A percentile compares a stretch with the other conserved stretches of the same genome.
phyloP scores from a whole-genome alignment of 73 alveolate genomes.

The Paramecium octaurelia region DNA sequence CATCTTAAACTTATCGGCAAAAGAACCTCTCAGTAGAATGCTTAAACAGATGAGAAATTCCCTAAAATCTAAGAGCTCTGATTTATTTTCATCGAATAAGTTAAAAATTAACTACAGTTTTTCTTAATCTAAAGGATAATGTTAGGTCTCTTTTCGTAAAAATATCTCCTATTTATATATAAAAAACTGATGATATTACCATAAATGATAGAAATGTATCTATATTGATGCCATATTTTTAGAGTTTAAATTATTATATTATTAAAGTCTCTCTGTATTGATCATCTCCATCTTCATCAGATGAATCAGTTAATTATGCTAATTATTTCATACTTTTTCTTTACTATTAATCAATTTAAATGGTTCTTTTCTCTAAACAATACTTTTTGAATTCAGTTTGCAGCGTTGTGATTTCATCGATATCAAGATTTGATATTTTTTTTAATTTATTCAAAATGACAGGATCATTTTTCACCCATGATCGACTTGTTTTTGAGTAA shows the following conservation, averaged over 20 bases:
- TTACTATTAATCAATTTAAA: neutral
- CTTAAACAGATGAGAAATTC: slow-evolving; percentile 16
- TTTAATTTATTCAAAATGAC: neutral
- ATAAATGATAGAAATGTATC: neutral
- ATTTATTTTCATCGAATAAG: slow-evolving; percentile 14
- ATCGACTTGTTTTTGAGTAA: neutral
- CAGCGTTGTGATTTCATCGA: neutral
- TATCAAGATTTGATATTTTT: neutral
- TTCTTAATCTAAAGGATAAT: neutral
- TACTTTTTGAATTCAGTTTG: neutral
- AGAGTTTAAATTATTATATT: neutral
- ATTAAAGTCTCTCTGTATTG: neutral
- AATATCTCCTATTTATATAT: neutral
- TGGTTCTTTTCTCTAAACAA: neutral
- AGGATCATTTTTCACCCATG: neutral
- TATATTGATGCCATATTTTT: slow-evolving; percentile 4
- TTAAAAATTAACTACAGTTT: neutral
- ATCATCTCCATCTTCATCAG: slow-evolving; percentile 28
- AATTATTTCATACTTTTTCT: neutral
- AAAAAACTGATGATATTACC: neutral
- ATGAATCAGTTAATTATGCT: slow-evolving; percentile 27
- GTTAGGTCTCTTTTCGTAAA: neutral
- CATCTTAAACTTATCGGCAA: slow-evolving; percentile 30
- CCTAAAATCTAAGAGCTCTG: slow-evolving; percentile 34
- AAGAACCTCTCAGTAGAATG: neutral